These are phyloP conservation scores for Parastagonospora avenae DNA, from an alignment of 2,329 filamentous ascomycete species.

Conservation along the genomic window DNA sequence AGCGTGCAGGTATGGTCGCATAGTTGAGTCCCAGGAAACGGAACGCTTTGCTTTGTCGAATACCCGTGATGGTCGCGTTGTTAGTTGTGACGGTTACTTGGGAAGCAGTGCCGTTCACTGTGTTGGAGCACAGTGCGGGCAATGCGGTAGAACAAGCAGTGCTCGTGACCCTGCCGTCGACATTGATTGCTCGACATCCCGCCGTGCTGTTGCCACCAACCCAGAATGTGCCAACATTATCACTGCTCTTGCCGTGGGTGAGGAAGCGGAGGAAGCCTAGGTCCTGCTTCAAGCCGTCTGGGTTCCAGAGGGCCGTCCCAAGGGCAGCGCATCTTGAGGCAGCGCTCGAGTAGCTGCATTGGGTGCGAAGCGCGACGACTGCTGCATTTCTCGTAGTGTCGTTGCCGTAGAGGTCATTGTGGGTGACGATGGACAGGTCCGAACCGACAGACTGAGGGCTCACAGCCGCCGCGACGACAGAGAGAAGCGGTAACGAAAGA, in stretches of 20 bases:
- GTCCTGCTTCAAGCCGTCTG: slow-evolving; percentile 10
- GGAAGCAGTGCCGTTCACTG: slow-evolving; percentile 18
- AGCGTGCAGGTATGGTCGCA: slow-evolving; percentile 52
- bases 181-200: slow-evolving; percentile 27
- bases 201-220: slow-evolving; percentile 11
- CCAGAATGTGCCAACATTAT: slow-evolving; percentile 24
- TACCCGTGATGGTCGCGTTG: slow-evolving; percentile 38
- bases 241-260: slow-evolving; percentile 15
- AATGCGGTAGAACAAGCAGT: slow-evolving; percentile 23
- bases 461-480: slow-evolving; percentile 14
- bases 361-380: slow-evolving; percentile 22
- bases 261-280: slow-evolving; percentile 26
- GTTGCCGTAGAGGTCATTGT: slow-evolving; percentile 35
- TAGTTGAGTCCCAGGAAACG: slow-evolving; percentile 59
- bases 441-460: slow-evolving; percentile 31
- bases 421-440: slow-evolving; percentile 36
- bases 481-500: slow-evolving; percentile 8
- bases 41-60: slow-evolving; percentile 55
- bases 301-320: slow-evolving; percentile 25
- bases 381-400: slow-evolving; percentile 24
- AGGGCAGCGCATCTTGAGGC: slow-evolving; percentile 25
- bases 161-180: slow-evolving; percentile 16
- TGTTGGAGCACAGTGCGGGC: slow-evolving; percentile 33
- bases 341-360: slow-evolving; percentile 10
- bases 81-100: slow-evolving; percentile 23